Percentiles rank a stretch among this genome's conserved stretches.
Evolutionary conservation across 768 basidiomycete genomes (phyloP).

Genomic region (Rhodotorula kratochvilovae): DNA sequence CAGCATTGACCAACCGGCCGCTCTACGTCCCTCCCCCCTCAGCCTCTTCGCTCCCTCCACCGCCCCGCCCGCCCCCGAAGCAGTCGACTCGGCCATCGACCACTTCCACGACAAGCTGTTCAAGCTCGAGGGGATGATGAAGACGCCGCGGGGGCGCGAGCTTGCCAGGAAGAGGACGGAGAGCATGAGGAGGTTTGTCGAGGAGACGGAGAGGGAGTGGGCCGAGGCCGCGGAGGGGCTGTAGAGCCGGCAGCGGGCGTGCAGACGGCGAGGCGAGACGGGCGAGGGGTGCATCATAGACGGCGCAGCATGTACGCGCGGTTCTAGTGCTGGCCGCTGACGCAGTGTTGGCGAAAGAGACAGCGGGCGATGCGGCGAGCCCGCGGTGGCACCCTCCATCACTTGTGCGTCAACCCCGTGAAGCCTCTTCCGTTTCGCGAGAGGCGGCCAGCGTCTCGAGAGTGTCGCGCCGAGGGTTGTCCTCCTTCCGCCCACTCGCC

Average conservation of each 20-base stretch:
- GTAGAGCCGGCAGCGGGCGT: neutral
- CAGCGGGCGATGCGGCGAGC: too few species aligned
- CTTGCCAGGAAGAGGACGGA: constrained; percentile 18
- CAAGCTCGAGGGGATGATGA: constrained; percentile 39
- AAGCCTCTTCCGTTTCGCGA: too few species aligned
- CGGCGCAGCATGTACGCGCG: too few species aligned
- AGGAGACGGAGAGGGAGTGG: constrained; percentile 23
- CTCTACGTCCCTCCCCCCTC: constrained; percentile 13
- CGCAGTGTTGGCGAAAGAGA: too few species aligned
- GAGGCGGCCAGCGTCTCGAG: too few species aligned
- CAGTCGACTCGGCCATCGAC: constrained; percentile 27
- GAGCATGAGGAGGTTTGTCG: constrained; percentile 19
- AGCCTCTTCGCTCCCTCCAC: neutral
- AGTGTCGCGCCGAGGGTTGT: too few species aligned
- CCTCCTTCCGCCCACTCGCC: too few species aligned
- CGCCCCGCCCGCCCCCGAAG: neutral
- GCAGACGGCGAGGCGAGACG: too few species aligned
- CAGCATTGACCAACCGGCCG: constrained; percentile 19
- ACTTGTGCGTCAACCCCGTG: too few species aligned
- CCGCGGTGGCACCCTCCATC: too few species aligned
- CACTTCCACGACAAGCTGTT: constrained; percentile 43
- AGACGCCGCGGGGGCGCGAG: constrained; percentile 22
- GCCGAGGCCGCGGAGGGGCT: constrained; percentile 5
- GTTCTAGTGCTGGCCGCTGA: too few species aligned
- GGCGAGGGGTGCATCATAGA: neutral